These are phyloP conservation scores for Xerophyta viscosa DNA, from an alignment of 106 monocot species.

Conservation along the genomic window DNA sequence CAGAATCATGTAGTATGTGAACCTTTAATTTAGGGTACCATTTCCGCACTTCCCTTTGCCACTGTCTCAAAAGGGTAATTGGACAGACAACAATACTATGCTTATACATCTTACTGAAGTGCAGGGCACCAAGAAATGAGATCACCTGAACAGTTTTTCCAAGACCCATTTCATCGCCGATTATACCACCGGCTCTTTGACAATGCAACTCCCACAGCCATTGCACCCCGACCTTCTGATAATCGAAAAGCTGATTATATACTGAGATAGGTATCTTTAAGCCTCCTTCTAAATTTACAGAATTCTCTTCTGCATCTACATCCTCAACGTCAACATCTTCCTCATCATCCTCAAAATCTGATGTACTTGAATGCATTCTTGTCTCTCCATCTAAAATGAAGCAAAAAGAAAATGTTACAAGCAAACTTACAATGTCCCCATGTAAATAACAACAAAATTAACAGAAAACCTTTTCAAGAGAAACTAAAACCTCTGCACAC, in stretches of 20 bases:
- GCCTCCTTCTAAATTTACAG: conserved; percentile 81
- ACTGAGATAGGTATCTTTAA: conserved; percentile 63
- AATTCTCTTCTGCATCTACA: conserved; percentile 13
- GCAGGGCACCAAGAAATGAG: conserved; percentile 82
- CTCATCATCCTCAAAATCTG: conserved; percentile 34
- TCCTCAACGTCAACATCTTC: conserved; percentile 13
- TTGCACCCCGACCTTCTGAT: conserved; percentile 94
- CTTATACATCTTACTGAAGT: conserved; percentile 80
- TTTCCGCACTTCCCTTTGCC: conserved; percentile 72
- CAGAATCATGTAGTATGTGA: conserved; percentile 93
- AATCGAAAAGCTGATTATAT: conserved; percentile 78
- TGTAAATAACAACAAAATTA: too few relatives aligned
- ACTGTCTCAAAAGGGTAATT: conserved; percentile 80
- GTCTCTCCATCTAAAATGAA: conserved; percentile 31
- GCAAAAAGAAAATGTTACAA: not conserved
- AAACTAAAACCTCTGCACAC: too few relatives aligned
- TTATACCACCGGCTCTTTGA: conserved; percentile 92
- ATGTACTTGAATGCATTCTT: conserved; percentile 9
- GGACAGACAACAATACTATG: conserved; percentile 92
- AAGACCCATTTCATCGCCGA: conserved; percentile 98
- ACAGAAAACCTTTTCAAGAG: too few relatives aligned
- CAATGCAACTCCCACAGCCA: conserved; percentile 99
- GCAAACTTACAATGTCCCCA: too few relatives aligned
- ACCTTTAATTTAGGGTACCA: conserved; percentile 90
- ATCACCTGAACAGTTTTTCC: conserved; percentile 90